Evolutionary conservation across 2,329 filamentous ascomycete species (phyloP).

Genomic region (Sporothrix protearum): DNA sequence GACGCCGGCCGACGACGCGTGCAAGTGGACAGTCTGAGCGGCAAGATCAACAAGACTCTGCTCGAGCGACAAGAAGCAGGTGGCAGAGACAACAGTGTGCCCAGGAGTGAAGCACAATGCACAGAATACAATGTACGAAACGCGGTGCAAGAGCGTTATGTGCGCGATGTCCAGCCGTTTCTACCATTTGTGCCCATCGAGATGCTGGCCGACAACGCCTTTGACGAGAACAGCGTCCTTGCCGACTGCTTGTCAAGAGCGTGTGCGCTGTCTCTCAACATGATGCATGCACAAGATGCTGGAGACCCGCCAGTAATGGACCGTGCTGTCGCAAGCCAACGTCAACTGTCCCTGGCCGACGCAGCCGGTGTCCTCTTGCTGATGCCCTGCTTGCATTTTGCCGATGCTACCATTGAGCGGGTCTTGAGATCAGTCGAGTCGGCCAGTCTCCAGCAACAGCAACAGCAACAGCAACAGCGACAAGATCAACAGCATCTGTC

Average conservation of each 20-base stretch:
- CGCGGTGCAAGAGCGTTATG: neutral
- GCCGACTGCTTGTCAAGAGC: neutral
- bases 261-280: neutral
- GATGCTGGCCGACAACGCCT: conserved; percentile 7
- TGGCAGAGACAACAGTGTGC: neutral
- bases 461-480: neutral
- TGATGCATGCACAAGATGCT: neutral
- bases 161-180: conserved; percentile 3
- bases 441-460: neutral
- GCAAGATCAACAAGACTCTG: conserved; percentile 17
- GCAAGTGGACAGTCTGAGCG: conserved; percentile 4
- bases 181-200: conserved; percentile 14
- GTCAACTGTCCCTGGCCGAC: neutral
- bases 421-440: neutral
- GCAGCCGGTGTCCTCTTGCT: neutral
- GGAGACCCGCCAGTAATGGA: neutral
- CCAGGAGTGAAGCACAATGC: neutral
- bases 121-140: neutral
- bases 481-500: neutral
- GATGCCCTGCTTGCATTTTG: neutral
- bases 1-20: neutral
- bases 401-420: neutral
- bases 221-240: neutral
- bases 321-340: neutral
- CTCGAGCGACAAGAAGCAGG: neutral